Base-by-base conservation (phyloP, 139 green algal genomes). In the Chlorella sp. region DNA sequence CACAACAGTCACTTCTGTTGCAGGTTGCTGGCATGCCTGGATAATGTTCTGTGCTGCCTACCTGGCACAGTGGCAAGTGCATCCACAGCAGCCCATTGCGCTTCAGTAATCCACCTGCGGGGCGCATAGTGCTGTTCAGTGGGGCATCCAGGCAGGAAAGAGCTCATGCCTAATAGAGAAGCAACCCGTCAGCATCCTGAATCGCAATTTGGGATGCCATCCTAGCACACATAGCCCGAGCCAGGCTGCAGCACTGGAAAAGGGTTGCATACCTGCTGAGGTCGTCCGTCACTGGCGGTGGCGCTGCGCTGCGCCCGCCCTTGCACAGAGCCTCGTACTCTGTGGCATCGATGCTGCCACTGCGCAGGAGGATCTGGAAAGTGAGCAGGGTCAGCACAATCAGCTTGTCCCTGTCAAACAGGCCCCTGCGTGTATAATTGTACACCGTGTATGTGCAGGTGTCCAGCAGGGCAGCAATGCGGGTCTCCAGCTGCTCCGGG, bases 351-450 rank as follows among this genome's bases (percentile, higher is more conserved):
- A 96, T 24, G 42, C 63, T 49, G 42, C 82, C 75, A 72, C 75
- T 82, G 0, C 75, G 62, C 68, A 85, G 61, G 34, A 85, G 67
- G 71, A 92, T 89, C 31, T 69, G 84, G 77, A 96, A 91, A 27
- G 89, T 92, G 35, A 96, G 86, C 75, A 94, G 84, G 32, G 84
- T 89, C n/a, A 89, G 83, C 33, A 93, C 84, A 69, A 92, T 94
- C 30, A 94, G 84, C 82, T 94, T 96, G 84, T 96, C 91, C 27
- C 82, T 79, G 77, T 96, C 91, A 70, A 96, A 96, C 64, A 96
- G 87, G 29, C 91, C 91, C 59, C 91, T 83, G 31, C 91, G 81
- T 31, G 89, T 94, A 84, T 91, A 96, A 81, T 93, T 88, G 85
- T 88, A 96, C 36, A 94, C 89, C 23, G 90, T 93, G 82, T 88